A percentile compares a stretch with the other conserved stretches of the same genome.
Evolutionary conservation across 2,329 filamentous ascomycete genomes (phyloP).

Genomic region (Tolypocladium nubicola): DNA sequence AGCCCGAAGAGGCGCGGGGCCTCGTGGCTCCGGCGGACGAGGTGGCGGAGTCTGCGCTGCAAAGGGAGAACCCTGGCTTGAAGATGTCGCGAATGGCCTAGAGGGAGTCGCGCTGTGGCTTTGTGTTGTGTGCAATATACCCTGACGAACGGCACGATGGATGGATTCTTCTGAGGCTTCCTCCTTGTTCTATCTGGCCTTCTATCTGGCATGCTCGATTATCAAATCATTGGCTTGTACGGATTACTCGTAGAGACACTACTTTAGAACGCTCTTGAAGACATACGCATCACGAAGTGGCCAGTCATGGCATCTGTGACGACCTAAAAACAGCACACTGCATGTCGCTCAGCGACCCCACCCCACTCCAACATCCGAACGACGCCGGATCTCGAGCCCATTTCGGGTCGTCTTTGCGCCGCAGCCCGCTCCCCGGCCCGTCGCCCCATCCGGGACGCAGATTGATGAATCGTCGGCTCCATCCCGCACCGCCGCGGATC

Average conservation of each 20-base stretch:
- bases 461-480: background rate
- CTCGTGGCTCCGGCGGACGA: background rate
- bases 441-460: background rate
- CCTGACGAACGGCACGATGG: background rate
- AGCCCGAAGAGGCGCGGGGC: constrained; percentile 6
- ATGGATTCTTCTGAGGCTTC: no score
- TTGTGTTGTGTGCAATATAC: background rate
- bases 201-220: no score
- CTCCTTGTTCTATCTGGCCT: no score
- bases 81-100: constrained; percentile 13
- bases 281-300: no score
- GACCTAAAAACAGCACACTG: no score
- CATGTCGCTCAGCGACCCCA: background rate
- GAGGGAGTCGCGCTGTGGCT: background rate
- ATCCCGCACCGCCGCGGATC: background rate
- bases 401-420: background rate
- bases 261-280: no score
- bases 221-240: no score
- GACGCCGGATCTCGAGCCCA: background rate
- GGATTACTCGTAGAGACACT: no score
- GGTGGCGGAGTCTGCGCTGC: constrained; percentile 16
- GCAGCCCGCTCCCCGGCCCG: background rate
- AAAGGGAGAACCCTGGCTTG: constrained; percentile 21
- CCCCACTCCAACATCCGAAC: background rate
- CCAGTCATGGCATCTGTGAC: background rate